Evolutionary conservation across 75 land plant species (phyloP), one percentile per base, ranked within the genome.

Genomic region (Pseudotsuga menziesii): DNA sequence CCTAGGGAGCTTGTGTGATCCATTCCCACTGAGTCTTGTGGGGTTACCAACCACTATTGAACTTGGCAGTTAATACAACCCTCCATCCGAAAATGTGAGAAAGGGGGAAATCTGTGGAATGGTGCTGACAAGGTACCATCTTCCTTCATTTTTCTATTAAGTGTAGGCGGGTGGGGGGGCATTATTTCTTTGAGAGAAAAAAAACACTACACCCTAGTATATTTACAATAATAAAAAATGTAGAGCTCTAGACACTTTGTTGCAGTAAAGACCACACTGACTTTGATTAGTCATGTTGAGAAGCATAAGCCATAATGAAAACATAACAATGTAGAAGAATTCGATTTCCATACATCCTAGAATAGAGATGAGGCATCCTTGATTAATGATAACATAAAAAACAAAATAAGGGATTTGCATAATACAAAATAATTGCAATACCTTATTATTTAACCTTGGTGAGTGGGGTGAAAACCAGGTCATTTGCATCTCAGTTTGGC

Each of bases 401-500:
- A 52, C 14, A 73, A 73, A 9, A 73, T 73, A 23, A 73, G n/a
- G 39, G 32, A 20, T 17, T 19, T 67, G 72, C 3, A 39, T 32
- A 67, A 36, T 63, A 63, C 36, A 67, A 67, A 6, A 39, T 20
- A 22, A 13, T 1, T 12, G 36, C 1, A 48, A 48, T 79, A 91
- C 96, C 88, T 81, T 91, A 55, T 86, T 86, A 76, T 83, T 76
- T 23, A 91, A 74, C 75, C 82, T 84, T 35, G 93, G 96, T 76
- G 89, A 89, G 58, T 55, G 26, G 57, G 82, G 84, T 19, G 87
- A 81, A 84, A 90, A 92, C 96, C 96, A 93, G 57, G 93, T 93
- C 29, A 63, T 75, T 78, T 81, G 61, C 67, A 70, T 72, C 84
- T 76, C 83, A 64, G 93, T 83, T 57, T 91, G 96, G 76, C 93